phyloP scores from a whole-genome alignment of 495 filamentous ascomycete genomes.

The Eremomyces bilateralis region DNA sequence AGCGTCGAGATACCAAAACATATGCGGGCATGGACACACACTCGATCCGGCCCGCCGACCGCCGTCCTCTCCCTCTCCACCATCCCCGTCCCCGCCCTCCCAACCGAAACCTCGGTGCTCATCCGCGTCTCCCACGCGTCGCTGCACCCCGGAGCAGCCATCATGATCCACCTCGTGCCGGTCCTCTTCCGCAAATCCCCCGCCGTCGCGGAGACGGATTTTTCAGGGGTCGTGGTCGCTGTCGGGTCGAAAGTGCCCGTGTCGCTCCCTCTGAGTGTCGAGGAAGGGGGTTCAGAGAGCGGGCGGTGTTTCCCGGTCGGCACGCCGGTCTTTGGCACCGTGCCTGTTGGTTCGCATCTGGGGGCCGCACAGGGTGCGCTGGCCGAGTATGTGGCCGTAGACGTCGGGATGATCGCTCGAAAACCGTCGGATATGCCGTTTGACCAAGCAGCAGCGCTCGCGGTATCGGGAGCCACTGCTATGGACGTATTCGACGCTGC shows the following conservation, averaged over 20 bases:
- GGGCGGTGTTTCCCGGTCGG: conserved; percentile 13
- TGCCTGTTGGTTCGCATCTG: conserved; percentile 11
- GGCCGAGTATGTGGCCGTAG: conserved; percentile 17
- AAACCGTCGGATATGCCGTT: conserved; percentile 8
- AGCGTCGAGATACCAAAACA: conserved; percentile 2
- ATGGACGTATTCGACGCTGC: conserved; percentile 11
- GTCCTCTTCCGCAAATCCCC: conserved; percentile 16
- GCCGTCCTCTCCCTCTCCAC: conserved; percentile 9
- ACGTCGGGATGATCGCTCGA: conserved; percentile 9
- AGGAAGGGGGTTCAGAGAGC: no score
- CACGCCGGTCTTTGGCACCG: conserved; percentile 16
- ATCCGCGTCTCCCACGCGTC: conserved; percentile 19
- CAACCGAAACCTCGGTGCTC: conserved; percentile 13
- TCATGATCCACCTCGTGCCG: conserved; percentile 18
- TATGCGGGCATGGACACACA: conserved; percentile 17
- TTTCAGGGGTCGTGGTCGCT: conserved; percentile 18
- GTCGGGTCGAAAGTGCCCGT: conserved; percentile 6
- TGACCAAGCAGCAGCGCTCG: conserved; percentile 18
- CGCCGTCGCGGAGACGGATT: conserved; percentile 22
- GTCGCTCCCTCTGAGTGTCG: no score
- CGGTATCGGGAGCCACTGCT: conserved; percentile 18
- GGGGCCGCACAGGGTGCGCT: conserved; percentile 15
- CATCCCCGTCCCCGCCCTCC: conserved; percentile 6
- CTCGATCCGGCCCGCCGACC: conserved; percentile 7
- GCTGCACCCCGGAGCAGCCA: conserved; percentile 22